Evolutionary conservation across 305 asterid species (phyloP), one percentile per base, ranked within the genome.

Genomic region (Solanum hybrid): DNA sequence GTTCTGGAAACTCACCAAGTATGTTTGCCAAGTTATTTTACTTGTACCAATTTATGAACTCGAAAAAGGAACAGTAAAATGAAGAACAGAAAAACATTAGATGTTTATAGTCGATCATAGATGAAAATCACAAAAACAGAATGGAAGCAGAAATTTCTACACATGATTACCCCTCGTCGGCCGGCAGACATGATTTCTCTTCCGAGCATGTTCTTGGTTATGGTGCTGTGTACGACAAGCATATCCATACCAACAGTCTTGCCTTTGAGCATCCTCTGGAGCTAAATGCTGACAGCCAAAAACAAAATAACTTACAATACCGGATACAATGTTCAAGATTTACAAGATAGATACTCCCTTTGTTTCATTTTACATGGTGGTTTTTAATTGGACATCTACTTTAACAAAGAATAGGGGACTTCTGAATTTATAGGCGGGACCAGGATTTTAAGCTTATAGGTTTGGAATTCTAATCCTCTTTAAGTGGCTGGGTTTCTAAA

Each of bases 241-340:
- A 90, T 94, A 95, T 85, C 99, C 99, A 20, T 96, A 97, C 99
- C 99, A 97, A 94, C 99, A 97, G 91, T 97, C 94, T 89, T 94
- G 95, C 82, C 99, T 93, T 92, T 94, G 92, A 80, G 88, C 89
- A 51, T 93, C 99, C 91, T 95, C 99, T 34, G 91, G 92, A 28
- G 99, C 94, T 73, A 97, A 94, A 87, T 46, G 73, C 99, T 97
- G 89, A 18, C 86, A 92, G 37, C 34, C 12, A 12, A 12, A 28
- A 40, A 90, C 8, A 80, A 26, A 16, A 76, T 22, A 86, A 82
- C 61, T 86, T 86, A 5, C 36, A 8, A 46, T 4, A 35, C 4
- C 12, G n/a, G 13, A 37, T 37, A 6, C n/a, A 24, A 80, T 24
- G 35, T 37, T 80, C 35, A 80, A 80, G n/a, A 79, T 40, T 26